Evolutionary conservation across 73 alveolate genomes (phyloP).

Genomic region (Stentor roeselii): DNA sequence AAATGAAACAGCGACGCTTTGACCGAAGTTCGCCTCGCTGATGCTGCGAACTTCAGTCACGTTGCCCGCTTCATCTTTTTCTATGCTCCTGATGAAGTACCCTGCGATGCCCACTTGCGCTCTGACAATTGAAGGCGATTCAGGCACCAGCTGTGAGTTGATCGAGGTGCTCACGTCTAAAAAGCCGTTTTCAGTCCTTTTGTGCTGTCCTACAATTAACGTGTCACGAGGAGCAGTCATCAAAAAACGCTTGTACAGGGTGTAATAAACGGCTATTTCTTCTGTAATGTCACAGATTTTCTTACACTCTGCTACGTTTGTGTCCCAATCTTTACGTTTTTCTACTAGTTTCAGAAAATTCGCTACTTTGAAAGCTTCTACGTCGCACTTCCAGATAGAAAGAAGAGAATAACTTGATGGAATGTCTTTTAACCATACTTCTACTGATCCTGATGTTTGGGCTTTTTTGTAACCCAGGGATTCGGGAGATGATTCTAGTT

Average conservation of each 20-base stretch:
- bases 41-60: neutral
- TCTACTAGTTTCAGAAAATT: neutral
- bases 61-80: slow-evolving; percentile 4
- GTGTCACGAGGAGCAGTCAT: slow-evolving; percentile 1
- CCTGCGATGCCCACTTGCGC: neutral
- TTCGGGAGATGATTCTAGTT: neutral
- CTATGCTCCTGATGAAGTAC: neutral
- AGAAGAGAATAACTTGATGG: neutral
- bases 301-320: slow-evolving; percentile 3
- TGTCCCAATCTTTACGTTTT: slow-evolving; percentile 15
- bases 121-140: neutral
- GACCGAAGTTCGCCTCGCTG: slow-evolving; percentile 11
- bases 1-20: neutral
- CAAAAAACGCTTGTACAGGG: neutral
- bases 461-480: neutral
- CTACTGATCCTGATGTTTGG: neutral
- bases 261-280: slow-evolving; percentile 13
- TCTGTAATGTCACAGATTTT: slow-evolving; percentile 1
- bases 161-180: neutral
- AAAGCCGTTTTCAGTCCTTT: neutral
- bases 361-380: neutral
- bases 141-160: neutral
- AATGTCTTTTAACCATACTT: neutral
- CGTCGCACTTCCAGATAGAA: neutral
- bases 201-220: neutral